phyloP scores from a whole-genome alignment of 2,329 filamentous ascomycete species.

The Bipolaris zeicola region DNA sequence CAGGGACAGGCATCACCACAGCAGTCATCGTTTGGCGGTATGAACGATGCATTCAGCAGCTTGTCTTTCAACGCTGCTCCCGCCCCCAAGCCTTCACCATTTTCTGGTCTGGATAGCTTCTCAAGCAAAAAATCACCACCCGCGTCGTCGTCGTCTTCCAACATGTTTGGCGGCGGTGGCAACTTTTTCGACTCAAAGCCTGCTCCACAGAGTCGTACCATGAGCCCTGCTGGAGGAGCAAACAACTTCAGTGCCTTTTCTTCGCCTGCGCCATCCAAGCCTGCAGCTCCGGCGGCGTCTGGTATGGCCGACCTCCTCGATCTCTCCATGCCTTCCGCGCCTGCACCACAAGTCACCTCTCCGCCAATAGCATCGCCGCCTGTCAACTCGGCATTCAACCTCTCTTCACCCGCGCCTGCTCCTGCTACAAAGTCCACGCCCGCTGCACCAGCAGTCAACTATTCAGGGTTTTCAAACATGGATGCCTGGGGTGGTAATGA shows the following conservation, averaged over 20 bases:
- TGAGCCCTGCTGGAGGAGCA: constrained; percentile 62
- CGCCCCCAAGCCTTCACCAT: constrained; percentile 65
- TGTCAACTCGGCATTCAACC: constrained; percentile 74
- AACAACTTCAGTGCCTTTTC: constrained; percentile 70
- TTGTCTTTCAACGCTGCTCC: constrained; percentile 63
- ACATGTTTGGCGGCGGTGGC: constrained; percentile 67
- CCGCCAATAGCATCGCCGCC: constrained; percentile 46
- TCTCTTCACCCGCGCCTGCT: constrained; percentile 37
- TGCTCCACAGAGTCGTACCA: constrained; percentile 53
- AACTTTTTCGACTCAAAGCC: constrained; percentile 82
- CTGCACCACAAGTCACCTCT: constrained; percentile 31
- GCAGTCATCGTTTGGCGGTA: constrained; percentile 63
- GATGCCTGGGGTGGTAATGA: constrained; percentile 85
- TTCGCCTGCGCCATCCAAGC: constrained; percentile 57
- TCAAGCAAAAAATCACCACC: constrained; percentile 47
- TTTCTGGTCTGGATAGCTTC: constrained; percentile 66
- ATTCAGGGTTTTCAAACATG: constrained; percentile 57
- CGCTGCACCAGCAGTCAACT: constrained; percentile 42
- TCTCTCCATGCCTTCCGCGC: constrained; percentile 56
- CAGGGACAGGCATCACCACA: constrained; percentile 39
- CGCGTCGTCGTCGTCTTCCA: constrained; percentile 55
- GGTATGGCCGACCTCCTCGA: constrained; percentile 79
- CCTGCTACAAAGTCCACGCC: constrained; percentile 41
- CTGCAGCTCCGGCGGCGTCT: constrained; percentile 59
- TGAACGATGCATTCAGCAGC: constrained; percentile 81